Conservation (phyloP, 1,284 basidiomycete species). For the Vanrija humicola region DNA sequence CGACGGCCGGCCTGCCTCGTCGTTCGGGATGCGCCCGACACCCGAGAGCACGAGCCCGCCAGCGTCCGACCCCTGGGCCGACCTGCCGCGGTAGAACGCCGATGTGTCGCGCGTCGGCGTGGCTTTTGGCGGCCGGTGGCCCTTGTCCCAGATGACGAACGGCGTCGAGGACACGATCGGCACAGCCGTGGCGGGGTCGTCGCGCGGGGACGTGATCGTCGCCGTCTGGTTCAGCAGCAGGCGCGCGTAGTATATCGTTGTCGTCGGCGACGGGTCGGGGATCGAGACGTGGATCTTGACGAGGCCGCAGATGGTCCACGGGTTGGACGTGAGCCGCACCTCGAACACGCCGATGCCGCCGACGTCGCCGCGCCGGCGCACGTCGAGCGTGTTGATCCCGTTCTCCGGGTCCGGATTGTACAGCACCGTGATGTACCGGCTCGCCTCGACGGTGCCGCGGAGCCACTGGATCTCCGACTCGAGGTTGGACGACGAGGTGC, state of each 20-base stretch:
- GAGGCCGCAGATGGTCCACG: slow-evolving; percentile 36
- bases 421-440: slow-evolving; percentile 22
- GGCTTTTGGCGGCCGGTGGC: slow-evolving; percentile 15
- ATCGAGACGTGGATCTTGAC: slow-evolving; percentile 22
- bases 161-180: slow-evolving; percentile 10
- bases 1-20: slow-evolving; percentile 32
- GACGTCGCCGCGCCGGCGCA: slow-evolving; percentile 18
- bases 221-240: slow-evolving; percentile 32
- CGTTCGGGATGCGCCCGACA: slow-evolving; percentile 32
- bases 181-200: slow-evolving; percentile 13
- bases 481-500: too few relatives aligned
- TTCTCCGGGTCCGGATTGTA: slow-evolving; percentile 27
- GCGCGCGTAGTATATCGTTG: slow-evolving; percentile 35
- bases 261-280: slow-evolving; percentile 17
- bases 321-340: slow-evolving; percentile 24
- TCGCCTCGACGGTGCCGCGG: slow-evolving; percentile 13
- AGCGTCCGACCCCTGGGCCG: slow-evolving; percentile 11
- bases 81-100: slow-evolving; percentile 27
- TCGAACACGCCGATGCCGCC: slow-evolving; percentile 29
- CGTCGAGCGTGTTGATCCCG: slow-evolving; percentile 20
- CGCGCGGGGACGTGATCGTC: slow-evolving; percentile 28
- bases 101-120: slow-evolving; percentile 17
- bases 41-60: slow-evolving; percentile 14
- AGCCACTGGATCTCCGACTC: slow-evolving; percentile 22
- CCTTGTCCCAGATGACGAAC: slow-evolving; percentile 12